phyloP scores from a whole-genome alignment of 129 eudicot genomes.

The Flaveria bidentis region DNA sequence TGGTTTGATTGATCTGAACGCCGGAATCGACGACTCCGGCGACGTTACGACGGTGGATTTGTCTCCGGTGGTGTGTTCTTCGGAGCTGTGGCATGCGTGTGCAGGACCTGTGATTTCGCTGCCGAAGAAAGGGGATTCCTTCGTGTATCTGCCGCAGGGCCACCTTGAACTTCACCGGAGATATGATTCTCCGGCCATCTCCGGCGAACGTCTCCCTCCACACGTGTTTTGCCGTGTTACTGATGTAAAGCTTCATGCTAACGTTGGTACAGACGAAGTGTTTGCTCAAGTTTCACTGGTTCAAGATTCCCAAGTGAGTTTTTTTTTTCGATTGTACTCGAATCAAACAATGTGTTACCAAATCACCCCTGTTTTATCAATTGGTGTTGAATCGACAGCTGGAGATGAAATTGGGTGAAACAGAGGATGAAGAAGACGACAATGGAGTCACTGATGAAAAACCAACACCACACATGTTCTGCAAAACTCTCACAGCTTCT shows the following conservation, averaged over 20 bases:
- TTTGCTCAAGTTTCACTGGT: neutral
- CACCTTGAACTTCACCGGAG: neutral
- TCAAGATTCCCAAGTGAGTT: neutral
- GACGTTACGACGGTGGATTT: constrained; percentile 39
- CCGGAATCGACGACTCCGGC: constrained; percentile 40
- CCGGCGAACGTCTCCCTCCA: neutral
- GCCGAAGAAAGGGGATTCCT: neutral
- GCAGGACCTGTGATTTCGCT: neutral
- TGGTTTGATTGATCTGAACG: constrained; percentile 77
- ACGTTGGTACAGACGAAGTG: neutral
- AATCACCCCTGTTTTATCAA: neutral
- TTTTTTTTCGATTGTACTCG: neutral
- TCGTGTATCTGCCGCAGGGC: neutral
- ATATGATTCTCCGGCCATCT: neutral
- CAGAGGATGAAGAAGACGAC: constrained; percentile 50
- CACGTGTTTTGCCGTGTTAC: neutral
- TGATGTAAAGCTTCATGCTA: neutral
- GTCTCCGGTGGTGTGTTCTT: constrained; percentile 18
- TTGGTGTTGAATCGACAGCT: neutral
- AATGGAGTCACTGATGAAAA: constrained; percentile 46
- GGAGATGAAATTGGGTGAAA: constrained; percentile 23
- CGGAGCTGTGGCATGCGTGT: constrained; percentile 4
- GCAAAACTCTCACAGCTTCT: constrained; percentile 95
- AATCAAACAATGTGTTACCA: neutral
- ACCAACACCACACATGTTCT: constrained; percentile 94